Evolutionary conservation across 2,329 filamentous ascomycete species (phyloP).

Genomic region (Colletotrichum lini): DNA sequence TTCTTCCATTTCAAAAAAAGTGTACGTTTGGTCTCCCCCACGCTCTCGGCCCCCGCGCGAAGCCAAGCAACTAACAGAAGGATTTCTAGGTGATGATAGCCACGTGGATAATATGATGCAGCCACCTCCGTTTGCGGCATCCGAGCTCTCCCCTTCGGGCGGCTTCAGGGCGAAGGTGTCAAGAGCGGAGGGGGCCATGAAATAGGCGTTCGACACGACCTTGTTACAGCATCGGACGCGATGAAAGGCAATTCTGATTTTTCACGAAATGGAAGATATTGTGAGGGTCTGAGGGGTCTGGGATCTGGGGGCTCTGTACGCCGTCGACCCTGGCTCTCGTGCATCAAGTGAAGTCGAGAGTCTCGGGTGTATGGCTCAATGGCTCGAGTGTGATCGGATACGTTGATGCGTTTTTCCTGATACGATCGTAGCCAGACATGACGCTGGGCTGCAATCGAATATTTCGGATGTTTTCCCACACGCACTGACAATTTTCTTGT

Average conservation of each 20-base stretch:
- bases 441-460: neutral
- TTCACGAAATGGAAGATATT: conserved; percentile 54
- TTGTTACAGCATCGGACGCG: conserved; percentile 98
- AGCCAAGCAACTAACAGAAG: conserved; percentile 44
- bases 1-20: conserved; percentile 99
- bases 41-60: conserved; percentile 24
- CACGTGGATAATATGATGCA: conserved; percentile 93
- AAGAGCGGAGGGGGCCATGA: conserved; percentile 82
- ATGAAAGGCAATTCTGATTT: conserved; percentile 96
- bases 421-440: conserved; percentile 3
- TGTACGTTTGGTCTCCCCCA: conserved; percentile 71
- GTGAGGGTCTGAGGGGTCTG: conserved; percentile 2
- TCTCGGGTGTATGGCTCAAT: neutral
- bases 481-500: neutral
- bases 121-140: conserved; percentile 76
- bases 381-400: conserved; percentile 10
- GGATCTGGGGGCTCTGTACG: neutral
- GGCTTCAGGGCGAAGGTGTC: conserved; percentile 90
- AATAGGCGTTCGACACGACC: conserved; percentile 99
- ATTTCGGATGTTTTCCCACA: conserved; percentile 18
- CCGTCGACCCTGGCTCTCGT: neutral
- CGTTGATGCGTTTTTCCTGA: conserved; percentile 17
- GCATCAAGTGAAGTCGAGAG: conserved; percentile 31
- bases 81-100: conserved; percentile 96
- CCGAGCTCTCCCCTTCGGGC: conserved; percentile 86